Evolutionary conservation across 306 rosid genomes (phyloP), one percentile per base, ranked within the genome.

Genomic region (Dryas octopetala): DNA sequence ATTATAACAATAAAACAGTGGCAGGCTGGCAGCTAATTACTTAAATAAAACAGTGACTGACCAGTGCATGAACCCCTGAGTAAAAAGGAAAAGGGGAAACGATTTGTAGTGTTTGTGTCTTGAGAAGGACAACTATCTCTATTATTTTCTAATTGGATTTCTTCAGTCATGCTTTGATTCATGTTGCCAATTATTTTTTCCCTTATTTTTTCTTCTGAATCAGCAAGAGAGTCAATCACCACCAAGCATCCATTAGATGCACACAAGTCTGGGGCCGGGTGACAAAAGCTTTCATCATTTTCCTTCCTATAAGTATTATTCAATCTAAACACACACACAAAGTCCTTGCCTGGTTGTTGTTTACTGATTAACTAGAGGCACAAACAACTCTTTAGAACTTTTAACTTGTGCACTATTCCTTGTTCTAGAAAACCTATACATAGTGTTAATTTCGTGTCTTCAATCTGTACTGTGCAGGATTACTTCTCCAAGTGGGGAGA

Each of bases 401-500:
- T 67, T 32, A 0, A 43, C 57, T 44, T 66, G 5, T 76, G 66
- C 60, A 58, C 57, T 51, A 63, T 40, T 15, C 41, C 55, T 46
- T 13, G 17, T 70, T 45, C 51, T 4, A 41, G 40, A 52, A 7
- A n/a, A 41, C 52, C 40, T 11, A 5, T 53, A n/a, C 63, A 1
- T n/a, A 52, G 16, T 69, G 10, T 63, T 47, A 59, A 70, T 60
- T 32, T 19, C 46, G 32, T 78, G 62, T 40, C 47, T 45, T 55
- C 26, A 23, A 19, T 64, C 47, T 63, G 76, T 48, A 76, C 79
- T 46, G 68, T 54, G 68, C 92, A 95, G 98, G 97, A 90, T 73
- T 95, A 90, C 87, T 95, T 95, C 86, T 95, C 97, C 8, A 95
- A 95, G 70, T 95, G 98, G 98, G 97, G 96, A 60, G 84, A 92